phyloP scores from a whole-genome alignment of 2,329 filamentous ascomycete genomes.

The Metarhizium guizhouense region DNA sequence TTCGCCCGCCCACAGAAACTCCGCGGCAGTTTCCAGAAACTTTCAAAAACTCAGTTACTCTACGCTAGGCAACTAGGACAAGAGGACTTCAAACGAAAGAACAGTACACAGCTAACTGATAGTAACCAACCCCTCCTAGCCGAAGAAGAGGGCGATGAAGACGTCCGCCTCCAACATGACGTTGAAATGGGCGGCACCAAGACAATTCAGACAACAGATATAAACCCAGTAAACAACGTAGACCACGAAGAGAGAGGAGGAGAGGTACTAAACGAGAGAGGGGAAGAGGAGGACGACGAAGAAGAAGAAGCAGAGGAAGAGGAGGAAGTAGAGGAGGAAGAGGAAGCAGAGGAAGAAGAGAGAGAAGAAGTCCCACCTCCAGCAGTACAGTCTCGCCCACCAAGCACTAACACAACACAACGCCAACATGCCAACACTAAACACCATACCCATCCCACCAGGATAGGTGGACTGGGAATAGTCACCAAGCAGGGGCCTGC shows the following conservation, averaged over 20 bases:
- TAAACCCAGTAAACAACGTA: background rate
- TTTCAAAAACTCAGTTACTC: no score
- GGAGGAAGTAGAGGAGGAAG: no score
- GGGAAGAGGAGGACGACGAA: background rate
- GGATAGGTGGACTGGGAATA: no score
- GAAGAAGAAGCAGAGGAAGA: background rate
- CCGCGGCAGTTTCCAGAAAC: no score
- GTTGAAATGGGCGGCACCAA: background rate
- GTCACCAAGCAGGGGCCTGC: no score
- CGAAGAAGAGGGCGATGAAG: no score
- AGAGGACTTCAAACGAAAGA: no score
- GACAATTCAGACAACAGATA: background rate
- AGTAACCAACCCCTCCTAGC: background rate
- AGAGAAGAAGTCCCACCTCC: background rate
- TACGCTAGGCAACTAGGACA: no score
- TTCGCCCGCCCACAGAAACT: no score
- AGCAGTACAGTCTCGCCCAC: background rate
- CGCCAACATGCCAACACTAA: background rate
- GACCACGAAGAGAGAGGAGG: background rate
- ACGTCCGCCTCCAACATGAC: background rate
- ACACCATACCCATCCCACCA: background rate
- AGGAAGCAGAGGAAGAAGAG: no score
- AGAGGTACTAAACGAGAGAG: background rate
- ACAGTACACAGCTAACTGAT: background rate
- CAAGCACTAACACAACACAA: background rate